Evolutionary conservation across 345 rosid genomes (phyloP).

Genomic region (Hibiscus trionum): DNA sequence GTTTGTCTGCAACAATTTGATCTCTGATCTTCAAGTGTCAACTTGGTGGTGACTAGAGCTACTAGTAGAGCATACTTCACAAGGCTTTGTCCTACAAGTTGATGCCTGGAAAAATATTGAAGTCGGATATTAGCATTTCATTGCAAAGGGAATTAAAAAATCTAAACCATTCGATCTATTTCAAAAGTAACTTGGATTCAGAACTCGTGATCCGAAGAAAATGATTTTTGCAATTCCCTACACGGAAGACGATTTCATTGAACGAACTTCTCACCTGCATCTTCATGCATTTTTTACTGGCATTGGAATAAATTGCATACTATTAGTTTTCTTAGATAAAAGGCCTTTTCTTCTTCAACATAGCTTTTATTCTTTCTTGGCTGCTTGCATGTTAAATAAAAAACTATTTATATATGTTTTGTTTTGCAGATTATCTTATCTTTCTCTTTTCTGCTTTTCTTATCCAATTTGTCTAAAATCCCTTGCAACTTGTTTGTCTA

Average conservation of each 20-base stretch:
- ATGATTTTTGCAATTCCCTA: too few species aligned
- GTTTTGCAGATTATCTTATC: background rate
- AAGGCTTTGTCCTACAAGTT: background rate
- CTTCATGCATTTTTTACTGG: background rate
- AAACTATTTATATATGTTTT: too few species aligned
- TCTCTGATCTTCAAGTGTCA: background rate
- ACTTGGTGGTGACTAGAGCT: background rate
- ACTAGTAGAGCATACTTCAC: background rate
- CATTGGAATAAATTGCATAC: background rate
- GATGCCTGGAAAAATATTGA: too few species aligned
- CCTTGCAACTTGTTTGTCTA: background rate
- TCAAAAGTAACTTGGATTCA: background rate
- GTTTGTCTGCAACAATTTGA: background rate
- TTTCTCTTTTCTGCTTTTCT: background rate
- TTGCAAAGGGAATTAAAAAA: background rate
- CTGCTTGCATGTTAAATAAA: too few species aligned
- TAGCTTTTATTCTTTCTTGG: too few species aligned
- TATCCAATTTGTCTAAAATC: background rate
- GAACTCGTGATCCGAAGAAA: too few species aligned
- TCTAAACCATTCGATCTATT: background rate
- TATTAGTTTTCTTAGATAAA: background rate
- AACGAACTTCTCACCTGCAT: too few species aligned
- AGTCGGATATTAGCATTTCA: background rate
- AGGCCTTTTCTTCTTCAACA: background rate
- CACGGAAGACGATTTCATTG: too few species aligned